Base-by-base conservation (phyloP, 2,329 filamentous ascomycete genomes). In the Phyllosticta capitalensis region DNA sequence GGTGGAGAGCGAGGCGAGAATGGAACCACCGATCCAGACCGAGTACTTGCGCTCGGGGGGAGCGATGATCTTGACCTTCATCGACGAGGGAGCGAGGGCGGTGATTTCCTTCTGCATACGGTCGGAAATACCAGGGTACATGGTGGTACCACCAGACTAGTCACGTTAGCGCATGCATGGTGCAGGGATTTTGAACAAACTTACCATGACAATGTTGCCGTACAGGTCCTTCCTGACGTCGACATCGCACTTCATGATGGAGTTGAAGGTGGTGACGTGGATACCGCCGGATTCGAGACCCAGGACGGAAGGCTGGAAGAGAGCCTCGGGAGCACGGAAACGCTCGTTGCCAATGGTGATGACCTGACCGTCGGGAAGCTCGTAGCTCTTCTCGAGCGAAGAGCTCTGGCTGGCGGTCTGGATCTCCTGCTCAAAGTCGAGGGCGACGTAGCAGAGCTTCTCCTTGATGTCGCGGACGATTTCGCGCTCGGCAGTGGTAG, bases 101-200 rank as follows among this genome's bases (percentile, higher is more conserved):
- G 92, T 97, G 79, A 99, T 97, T 85, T 99, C 94, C 90, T 99
- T 97, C 83, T 99, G 94, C 94, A 99, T 97, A 86, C 94, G 94
- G 85, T 99, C 94, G 79, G 92, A 95, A 81, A 99, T 95, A 91
- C 94, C 94, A 72, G 94, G 94, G 85, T 97, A 99, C 94, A 99
- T 97, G 79, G 94, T 99, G 75, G 94, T 99, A 86, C 94, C 94
- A 88, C 94, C 94, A 85, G 94, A 99, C 92, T 96, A 69, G 58
- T 55, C 21, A 26, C 65, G 71, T 78, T 71, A 78, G 74, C 69
- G 54, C 60, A 58, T 59, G 12, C 61, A 19, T 7, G 17, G 14
- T 45, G 5, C 54, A 51, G 22, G 48, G 17, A 52, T 38, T 33
- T 51, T 45, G 21, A 17, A 64, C 7, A 65, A 65, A 82, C 90